Base-by-base conservation (phyloP, 208 protist species). In the Spongospora subterranea region DNA sequence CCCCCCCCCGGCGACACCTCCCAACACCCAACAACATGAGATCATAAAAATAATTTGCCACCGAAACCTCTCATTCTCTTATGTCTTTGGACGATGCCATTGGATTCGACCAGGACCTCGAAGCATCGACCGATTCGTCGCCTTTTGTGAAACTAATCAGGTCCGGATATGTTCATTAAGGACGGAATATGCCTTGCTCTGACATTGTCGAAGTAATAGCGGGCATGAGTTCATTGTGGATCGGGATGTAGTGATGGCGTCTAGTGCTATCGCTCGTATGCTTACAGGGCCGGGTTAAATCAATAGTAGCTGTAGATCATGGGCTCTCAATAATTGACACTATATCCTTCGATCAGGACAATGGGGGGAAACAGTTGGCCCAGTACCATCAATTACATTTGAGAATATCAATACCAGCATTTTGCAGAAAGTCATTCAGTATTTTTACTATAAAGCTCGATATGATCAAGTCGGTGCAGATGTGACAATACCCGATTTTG, bases 91-190 rank as follows among this genome's bases (percentile, higher is more conserved):
- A n/a, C n/a, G 50, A 60, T 24, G 50, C 50, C 50, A 24, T 24
- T 60, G 13, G 50, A 60, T 60, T 24, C 17, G 71, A 35, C 6
- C 13, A 82, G 17, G n/a, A 35, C 71, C 71, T 39, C 35, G 40
- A 82, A 35, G n/a, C 71, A n/a, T 6, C 71, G 17, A 39, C 71
- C 13, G 35, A 6, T n/a, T 20, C 71, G 6, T 82, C 71, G 6
- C n/a, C n/a, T 20, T 82, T 82, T n/a, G 71, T 82, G 17, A 82
- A 82, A n/a, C 71, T 82, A n/a, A 43, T 82, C 71, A 82, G 71
- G 71, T 82, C n/a, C 17, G 71, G 17, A 35, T 43, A 20, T 43
- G 71, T 43, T 35, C 71, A 20, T 6, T 82, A 43, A 40, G 71
- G 35, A 40, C 71, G 6, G 71, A 20, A 6, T n/a, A 17, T 6